phyloP scores from a whole-genome alignment of 768 basidiomycete genomes.

The Leucogyrophana mollusca region DNA sequence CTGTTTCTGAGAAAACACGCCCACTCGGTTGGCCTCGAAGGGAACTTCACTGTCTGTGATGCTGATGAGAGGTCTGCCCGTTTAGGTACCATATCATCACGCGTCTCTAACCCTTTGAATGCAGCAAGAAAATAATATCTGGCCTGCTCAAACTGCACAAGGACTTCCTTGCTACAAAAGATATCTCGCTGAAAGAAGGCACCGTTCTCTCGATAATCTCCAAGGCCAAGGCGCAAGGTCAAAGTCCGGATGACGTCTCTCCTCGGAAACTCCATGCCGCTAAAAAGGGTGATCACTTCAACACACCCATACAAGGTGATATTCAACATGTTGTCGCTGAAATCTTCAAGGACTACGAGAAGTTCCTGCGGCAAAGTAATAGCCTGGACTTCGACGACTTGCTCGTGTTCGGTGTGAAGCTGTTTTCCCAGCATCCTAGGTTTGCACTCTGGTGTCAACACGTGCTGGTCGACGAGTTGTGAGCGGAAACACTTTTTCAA shows the following conservation, averaged over 20 bases:
- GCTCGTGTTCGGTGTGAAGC: constrained; percentile 65
- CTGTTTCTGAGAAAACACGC: constrained; percentile 69
- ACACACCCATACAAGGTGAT: constrained; percentile 11
- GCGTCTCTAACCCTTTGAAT: constrained; percentile 4
- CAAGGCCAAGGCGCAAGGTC: constrained; percentile 63
- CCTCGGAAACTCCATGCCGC: constrained; percentile 7
- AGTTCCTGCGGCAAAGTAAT: constrained; percentile 55
- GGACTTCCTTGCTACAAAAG: constrained; percentile 41
- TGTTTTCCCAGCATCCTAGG: constrained; percentile 51
- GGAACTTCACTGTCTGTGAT: constrained; percentile 83
- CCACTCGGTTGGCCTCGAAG: constrained; percentile 51
- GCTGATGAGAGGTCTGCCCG: constrained; percentile 65
- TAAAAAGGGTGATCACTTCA: background rate
- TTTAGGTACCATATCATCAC: background rate
- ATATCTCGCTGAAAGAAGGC: constrained; percentile 54
- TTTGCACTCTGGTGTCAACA: constrained; percentile 62
- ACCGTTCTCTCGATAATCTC: constrained; percentile 65
- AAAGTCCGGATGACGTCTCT: constrained; percentile 48
- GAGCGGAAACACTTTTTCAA: constrained; percentile 21
- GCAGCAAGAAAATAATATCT: constrained; percentile 67
- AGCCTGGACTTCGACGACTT: constrained; percentile 89
- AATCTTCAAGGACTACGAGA: constrained; percentile 68
- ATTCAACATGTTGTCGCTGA: constrained; percentile 44
- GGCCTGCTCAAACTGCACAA: constrained; percentile 57
- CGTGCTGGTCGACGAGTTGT: constrained; percentile 83